A percentile compares a stretch with the other conserved stretches of the same genome.
Conservation (phyloP, 2,329 filamentous ascomycete species). For the Xylaria sp. region DNA sequence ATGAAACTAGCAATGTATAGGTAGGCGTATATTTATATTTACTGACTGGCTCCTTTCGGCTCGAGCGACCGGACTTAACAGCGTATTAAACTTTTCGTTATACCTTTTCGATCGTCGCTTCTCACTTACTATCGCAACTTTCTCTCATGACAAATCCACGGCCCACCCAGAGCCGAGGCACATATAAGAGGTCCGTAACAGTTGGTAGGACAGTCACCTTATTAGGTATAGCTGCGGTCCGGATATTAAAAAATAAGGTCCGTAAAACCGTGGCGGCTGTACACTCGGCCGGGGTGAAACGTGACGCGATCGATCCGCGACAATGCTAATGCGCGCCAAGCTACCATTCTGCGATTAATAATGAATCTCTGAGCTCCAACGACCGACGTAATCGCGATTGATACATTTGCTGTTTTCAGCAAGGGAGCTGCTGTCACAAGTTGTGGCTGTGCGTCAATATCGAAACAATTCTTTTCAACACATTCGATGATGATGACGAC, state of each 20-base stretch:
- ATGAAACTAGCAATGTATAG: neutral
- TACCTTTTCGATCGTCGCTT: neutral
- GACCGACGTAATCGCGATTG: constrained; percentile 12
- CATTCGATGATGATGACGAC: neutral
- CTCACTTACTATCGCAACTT: constrained; percentile 9
- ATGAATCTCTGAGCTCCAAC: neutral
- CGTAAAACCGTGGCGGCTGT: constrained; percentile 2
- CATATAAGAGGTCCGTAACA: too few relatives aligned
- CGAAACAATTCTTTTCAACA: neutral
- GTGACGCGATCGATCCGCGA: constrained; percentile 41
- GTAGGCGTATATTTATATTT: neutral
- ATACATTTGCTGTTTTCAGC: constrained; percentile 25
- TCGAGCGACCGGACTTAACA: neutral
- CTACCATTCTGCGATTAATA: constrained; percentile 16
- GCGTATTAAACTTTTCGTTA: constrained; percentile 7
- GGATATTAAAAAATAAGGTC: too few relatives aligned
- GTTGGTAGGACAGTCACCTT: too few relatives aligned
- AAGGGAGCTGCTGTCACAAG: neutral
- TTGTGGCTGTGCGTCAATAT: constrained; percentile 3
- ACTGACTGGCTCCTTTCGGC: neutral
- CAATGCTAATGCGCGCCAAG: constrained; percentile 39
- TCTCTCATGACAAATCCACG: constrained; percentile 31
- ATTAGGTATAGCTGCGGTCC: too few relatives aligned
- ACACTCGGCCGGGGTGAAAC: constrained; percentile 38
- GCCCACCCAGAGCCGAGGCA: constrained; percentile 14